Conservation (phyloP, 176 grass and related monocot species). For the Eragrostis curvula region DNA sequence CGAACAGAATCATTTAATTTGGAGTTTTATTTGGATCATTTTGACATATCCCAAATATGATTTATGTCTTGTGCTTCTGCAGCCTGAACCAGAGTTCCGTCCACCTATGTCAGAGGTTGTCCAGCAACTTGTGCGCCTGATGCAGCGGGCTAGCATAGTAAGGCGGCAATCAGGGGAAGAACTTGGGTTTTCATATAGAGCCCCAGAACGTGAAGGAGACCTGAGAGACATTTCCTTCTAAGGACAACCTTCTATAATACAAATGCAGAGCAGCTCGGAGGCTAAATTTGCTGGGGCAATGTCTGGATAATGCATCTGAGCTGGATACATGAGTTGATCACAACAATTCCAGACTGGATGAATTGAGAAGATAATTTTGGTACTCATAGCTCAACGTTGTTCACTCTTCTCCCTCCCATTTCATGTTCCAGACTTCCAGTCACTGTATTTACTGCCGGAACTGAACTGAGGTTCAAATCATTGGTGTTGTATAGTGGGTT, state of each 20-base stretch:
- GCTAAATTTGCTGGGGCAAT: background rate
- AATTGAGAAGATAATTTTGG: constrained; percentile 47
- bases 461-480: background rate
- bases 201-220: constrained; percentile 66
- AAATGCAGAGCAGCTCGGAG: background rate
- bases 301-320: background rate
- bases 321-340: constrained; percentile 17
- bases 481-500: constrained; percentile 46
- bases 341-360: background rate
- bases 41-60: constrained; percentile 17
- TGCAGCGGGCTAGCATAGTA: constrained; percentile 86
- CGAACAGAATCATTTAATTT: background rate
- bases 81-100: constrained; percentile 93
- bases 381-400: constrained; percentile 35
- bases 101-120: constrained; percentile 98
- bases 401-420: constrained; percentile 13
- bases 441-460: constrained; percentile 15
- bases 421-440: background rate
- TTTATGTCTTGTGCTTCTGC: constrained; percentile 34
- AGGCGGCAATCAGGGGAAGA: constrained; percentile 92
- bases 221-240: constrained; percentile 68
- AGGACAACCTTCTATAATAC: constrained; percentile 25
- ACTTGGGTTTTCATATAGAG: constrained; percentile 84
- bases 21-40: background rate
- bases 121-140: constrained; percentile 85